A percentile compares a stretch with the other conserved stretches of the same genome.
Conservation (phyloP, 2,329 filamentous ascomycete species). For the Talaromyces verruculosus region DNA sequence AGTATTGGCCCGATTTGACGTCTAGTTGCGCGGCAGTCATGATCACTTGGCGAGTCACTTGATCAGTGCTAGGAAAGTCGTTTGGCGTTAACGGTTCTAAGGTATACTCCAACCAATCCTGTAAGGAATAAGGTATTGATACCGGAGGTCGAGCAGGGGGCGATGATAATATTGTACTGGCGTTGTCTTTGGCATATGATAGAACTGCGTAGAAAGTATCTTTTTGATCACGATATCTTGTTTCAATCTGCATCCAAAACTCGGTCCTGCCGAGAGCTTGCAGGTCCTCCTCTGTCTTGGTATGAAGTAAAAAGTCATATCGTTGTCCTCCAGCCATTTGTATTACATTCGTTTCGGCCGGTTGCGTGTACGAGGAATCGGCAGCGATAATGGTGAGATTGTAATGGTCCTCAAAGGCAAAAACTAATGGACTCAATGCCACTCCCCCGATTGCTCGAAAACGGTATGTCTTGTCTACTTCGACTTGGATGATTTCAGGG, state of each 20-base stretch:
- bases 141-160: slow-evolving; percentile 19
- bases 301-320: slow-evolving; percentile 58
- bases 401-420: slow-evolving; percentile 56
- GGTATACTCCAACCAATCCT: slow-evolving; percentile 22
- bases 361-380: slow-evolving; percentile 48
- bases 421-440: slow-evolving; percentile 50
- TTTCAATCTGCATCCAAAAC: slow-evolving; percentile 46
- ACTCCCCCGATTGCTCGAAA: slow-evolving; percentile 61
- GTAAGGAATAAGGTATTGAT: slow-evolving; percentile 24
- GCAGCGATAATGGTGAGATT: slow-evolving; percentile 61
- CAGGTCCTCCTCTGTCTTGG: slow-evolving; percentile 45
- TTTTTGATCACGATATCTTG: slow-evolving; percentile 28
- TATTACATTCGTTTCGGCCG: slow-evolving; percentile 46
- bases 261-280: slow-evolving; percentile 44
- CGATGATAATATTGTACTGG: slow-evolving; percentile 10
- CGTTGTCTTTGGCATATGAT: slow-evolving; percentile 19
- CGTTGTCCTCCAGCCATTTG: slow-evolving; percentile 61
- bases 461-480: slow-evolving; percentile 62
- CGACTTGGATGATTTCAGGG: slow-evolving; percentile 57
- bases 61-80: slow-evolving; percentile 38
- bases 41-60: slow-evolving; percentile 21
- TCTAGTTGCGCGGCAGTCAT: slow-evolving; percentile 24
- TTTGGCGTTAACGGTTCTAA: slow-evolving; percentile 3
- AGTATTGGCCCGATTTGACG: slow-evolving; percentile 29
- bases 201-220: slow-evolving; percentile 32